Evolutionary conservation across 2,329 filamentous ascomycete species (phyloP), one percentile per base, ranked within the genome.

Genomic region (Colletotrichum costaricense): DNA sequence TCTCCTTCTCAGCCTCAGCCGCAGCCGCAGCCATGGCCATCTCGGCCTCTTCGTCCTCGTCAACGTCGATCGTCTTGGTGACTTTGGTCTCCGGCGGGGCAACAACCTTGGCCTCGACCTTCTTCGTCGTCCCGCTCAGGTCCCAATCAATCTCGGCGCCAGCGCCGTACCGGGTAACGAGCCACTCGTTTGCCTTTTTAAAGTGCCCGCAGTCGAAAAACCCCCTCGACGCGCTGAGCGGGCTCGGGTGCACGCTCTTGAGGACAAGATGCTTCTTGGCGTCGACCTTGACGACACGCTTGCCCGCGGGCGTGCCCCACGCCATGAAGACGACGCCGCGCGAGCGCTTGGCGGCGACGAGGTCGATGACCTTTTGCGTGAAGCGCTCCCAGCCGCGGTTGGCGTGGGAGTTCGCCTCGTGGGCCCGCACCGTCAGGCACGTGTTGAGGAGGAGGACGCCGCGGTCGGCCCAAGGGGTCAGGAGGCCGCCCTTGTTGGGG

Each of bases 381-480:
- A 99, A 94, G 57, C 88, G 88, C 84, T 99, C 97, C 97, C 97
- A 99, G 19, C 97, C 97, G 75, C 92, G 92, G 78, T 93, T 93
- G 3, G 93, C 87, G 82, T 99, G 97, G 33, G 91, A 94, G 81
- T 97, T 96, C 59, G 97, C 92, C 77, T 97, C 91, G 80, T 97
- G 94, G 0, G 94, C 94, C 28, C 95, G 93, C 22, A 99, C 97
- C 0, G 97, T 99, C 68, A 99, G 87, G 81, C 95, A 98, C 1
- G 97, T 97, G 82, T 99, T 99, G 76, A 99, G 89, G 84, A 99
- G 89, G 55, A 99, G 88, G 5, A 99, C 95, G 62, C 97, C 97
- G 63, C 93, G 93, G 77, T 98, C 93, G 1, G 97, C 96, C 97
- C 97, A 99, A 0, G 95, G 94, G 0, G 93, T 98, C 24, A 99